A percentile compares a stretch with the other conserved stretches of the same genome.
Evolutionary conservation across 1,139 yeast genomes (phyloP).

Genomic region (Waltiozyma sp.): DNA sequence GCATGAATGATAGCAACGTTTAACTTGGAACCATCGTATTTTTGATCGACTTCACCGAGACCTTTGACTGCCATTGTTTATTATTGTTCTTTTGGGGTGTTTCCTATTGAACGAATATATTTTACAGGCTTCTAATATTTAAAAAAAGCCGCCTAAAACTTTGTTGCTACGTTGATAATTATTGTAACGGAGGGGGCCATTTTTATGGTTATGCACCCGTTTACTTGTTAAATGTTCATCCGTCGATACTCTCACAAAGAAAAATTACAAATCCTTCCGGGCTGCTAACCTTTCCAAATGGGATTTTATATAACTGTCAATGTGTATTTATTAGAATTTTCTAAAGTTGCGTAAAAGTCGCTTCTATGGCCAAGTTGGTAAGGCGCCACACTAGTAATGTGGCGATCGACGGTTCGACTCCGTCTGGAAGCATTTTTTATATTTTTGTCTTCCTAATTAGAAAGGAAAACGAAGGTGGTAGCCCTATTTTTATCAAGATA

Average conservation of each 20-base stretch:
- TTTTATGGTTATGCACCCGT: too few relatives aligned
- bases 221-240: too few relatives aligned
- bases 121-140: too few relatives aligned
- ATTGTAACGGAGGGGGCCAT: too few relatives aligned
- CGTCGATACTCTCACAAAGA: too few relatives aligned
- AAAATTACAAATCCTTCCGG: background rate
- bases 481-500: background rate
- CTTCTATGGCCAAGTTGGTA: slow-evolving; percentile 36
- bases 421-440: slow-evolving; percentile 25
- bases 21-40: slow-evolving; percentile 59
- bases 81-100: background rate
- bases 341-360: slow-evolving; percentile 9
- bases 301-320: too few relatives aligned
- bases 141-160: too few relatives aligned
- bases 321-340: background rate
- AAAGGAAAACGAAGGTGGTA: too few relatives aligned
- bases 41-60: slow-evolving; percentile 61
- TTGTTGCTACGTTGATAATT: too few relatives aligned
- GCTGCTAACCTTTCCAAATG: background rate
- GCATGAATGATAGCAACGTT: slow-evolving; percentile 86
- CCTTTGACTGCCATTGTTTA: slow-evolving; percentile 66
- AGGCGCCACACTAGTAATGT: slow-evolving; percentile 33
- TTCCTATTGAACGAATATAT: too few relatives aligned
- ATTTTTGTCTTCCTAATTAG: too few relatives aligned
- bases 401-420: slow-evolving; percentile 31